phyloP scores from a whole-genome alignment of 2,329 filamentous ascomycete species.

The Elsinoe fawcettii region DNA sequence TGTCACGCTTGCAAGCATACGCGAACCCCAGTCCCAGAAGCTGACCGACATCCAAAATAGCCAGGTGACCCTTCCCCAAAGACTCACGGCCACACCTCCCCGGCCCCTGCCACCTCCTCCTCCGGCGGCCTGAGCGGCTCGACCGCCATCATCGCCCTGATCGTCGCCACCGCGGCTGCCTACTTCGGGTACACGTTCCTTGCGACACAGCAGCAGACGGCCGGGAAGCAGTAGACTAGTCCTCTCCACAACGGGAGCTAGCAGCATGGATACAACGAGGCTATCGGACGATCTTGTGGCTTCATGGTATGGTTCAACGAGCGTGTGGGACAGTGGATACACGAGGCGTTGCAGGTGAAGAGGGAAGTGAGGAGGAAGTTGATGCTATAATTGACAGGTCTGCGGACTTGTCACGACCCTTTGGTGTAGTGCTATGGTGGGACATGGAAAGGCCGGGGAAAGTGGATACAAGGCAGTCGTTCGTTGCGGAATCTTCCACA shows the following conservation, averaged over 20 bases:
- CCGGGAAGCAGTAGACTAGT: constrained; percentile 1
- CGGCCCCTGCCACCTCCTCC: constrained; percentile 42
- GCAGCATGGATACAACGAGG: background rate
- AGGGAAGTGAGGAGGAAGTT: background rate
- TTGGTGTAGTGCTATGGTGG: too few relatives aligned
- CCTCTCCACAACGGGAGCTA: background rate
- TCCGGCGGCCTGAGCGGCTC: constrained; percentile 61
- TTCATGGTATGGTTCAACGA: background rate
- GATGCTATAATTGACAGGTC: background rate
- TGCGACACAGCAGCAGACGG: constrained; percentile 45
- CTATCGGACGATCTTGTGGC: background rate
- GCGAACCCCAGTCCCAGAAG: background rate
- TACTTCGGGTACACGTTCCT: constrained; percentile 84
- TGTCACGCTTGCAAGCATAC: background rate
- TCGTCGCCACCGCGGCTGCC: constrained; percentile 67
- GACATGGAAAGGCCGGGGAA: too few relatives aligned
- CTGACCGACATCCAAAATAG: constrained; percentile 35
- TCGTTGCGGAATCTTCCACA: background rate
- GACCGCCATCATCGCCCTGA: constrained; percentile 60
- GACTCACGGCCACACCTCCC: constrained; percentile 43
- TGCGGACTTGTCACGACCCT: too few relatives aligned
- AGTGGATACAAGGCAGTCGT: background rate
- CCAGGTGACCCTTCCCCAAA: constrained; percentile 72
- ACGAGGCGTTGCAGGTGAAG: background rate
- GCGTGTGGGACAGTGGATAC: background rate